phyloP scores from a whole-genome alignment of 805 yeast species.

The Danielozyma ontarioensis region DNA sequence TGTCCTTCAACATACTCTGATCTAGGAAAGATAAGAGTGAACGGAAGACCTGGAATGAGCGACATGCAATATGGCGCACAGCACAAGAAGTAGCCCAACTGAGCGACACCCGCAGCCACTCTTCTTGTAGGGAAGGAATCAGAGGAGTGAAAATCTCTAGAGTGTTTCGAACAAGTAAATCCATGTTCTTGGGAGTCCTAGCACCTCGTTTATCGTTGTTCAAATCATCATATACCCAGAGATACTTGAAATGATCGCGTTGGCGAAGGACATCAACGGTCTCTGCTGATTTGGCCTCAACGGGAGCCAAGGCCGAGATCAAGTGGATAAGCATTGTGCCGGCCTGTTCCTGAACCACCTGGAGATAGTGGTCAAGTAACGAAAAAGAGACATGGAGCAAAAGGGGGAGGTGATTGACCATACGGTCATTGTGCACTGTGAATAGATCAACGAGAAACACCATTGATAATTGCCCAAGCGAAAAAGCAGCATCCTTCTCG shows the following conservation, averaged over 20 bases:
- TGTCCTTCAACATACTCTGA: conserved; percentile 83
- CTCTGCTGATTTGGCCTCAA: conserved; percentile 49
- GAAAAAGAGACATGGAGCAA: conserved; percentile 76
- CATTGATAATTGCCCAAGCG: conserved; percentile 81
- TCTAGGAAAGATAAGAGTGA: conserved; percentile 78
- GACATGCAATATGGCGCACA: conserved; percentile 92
- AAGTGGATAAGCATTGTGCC: conserved; percentile 67
- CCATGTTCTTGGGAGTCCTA: conserved; percentile 84
- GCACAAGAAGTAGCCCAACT: conserved; percentile 98
- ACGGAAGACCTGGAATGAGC: conserved; percentile 91
- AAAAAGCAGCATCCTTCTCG: conserved; percentile 70
- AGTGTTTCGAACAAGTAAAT: conserved; percentile 57
- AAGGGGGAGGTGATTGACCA: conserved; percentile 59
- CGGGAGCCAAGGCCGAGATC: conserved; percentile 57
- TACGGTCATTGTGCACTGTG: conserved; percentile 58
- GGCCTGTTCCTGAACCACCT: conserved; percentile 81
- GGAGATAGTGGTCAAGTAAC: conserved; percentile 81
- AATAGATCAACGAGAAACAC: conserved; percentile 80
- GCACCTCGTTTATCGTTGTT: conserved; percentile 68
- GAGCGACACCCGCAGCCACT: conserved; percentile 81
- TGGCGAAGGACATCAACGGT: conserved; percentile 55
- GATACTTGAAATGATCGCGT: conserved; percentile 36
- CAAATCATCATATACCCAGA: conserved; percentile 88
- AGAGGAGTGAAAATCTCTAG: conserved; percentile 49
- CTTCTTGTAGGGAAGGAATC: conserved; percentile 55